Base-by-base conservation (phyloP, 1,139 yeast genomes). In the Geotrichum bryndzae region DNA sequence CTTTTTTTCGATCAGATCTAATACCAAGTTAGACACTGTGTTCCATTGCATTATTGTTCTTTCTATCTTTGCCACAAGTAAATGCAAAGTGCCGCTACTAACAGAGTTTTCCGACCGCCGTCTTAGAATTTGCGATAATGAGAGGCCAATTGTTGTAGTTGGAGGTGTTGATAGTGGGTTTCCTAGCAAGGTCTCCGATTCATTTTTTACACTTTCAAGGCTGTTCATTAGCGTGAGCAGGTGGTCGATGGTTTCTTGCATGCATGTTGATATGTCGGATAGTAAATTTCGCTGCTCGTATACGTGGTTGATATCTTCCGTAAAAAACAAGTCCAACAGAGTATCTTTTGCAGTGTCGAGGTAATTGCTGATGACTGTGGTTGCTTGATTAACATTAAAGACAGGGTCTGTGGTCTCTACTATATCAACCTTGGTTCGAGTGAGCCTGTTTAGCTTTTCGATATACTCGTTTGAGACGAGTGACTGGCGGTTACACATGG, bases 171-270 rank as follows among this genome's bases (percentile, higher is more conserved):
- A 57, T 60, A 18, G 69, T 64, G 52, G 69, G 68, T 38, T 63
- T 62, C 48, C 65, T 59, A 29, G 65, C 60, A 31, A 66, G 18
- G 50, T 41, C 23, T 68, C 63, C 25, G 68, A 68, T n/a, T 67
- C 62, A 22, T 50, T 51, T 35, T 63, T 64, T 7, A 67, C 58
- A n/a, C 53, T 64, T 58, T 80, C 82, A 13, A 80, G 63, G 13
- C 72, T 66, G 65, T 70, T 78, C 71, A 74, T 71, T 4, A 84
- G 71, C 63, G 77, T 79, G 0, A 80, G 72, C 63, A 84, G 75
- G 7, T 80, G 73, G 1, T 78, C 73, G 59, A 85, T 89, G 1
- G 85, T 76, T 13, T 77, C 72, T 27, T 78, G 77, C 27, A 83
- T 66, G 74, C 29, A 77, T 76, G 59, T 77, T 66, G 59, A 79